Evolutionary conservation across 805 yeast species (phyloP).

Genomic region (Zygosaccharomyces bisporus): DNA sequence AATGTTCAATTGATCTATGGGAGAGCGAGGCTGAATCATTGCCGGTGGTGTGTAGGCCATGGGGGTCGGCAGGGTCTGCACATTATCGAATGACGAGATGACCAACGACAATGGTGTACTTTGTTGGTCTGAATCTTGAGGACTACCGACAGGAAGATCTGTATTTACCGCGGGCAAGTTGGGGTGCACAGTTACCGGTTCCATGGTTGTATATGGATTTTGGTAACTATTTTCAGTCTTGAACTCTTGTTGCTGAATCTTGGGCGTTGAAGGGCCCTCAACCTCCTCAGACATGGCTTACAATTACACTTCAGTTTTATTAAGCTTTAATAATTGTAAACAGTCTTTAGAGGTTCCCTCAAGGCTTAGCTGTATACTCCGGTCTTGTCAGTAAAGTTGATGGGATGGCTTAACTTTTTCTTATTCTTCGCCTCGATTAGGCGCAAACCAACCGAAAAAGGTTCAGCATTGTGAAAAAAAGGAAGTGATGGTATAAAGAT

Average conservation of each 20-base stretch:
- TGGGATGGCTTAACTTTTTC: not conserved
- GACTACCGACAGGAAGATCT: slow-evolving; percentile 3
- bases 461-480: not conserved
- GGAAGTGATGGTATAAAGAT: no score
- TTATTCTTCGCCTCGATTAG: not conserved
- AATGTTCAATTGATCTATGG: slow-evolving; percentile 17
- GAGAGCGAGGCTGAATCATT: slow-evolving; percentile 16
- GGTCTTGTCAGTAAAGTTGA: not conserved
- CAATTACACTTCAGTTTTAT: not conserved
- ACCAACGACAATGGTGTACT: slow-evolving; percentile 23
- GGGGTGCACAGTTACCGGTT: not conserved
- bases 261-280: slow-evolving; percentile 20
- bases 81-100: slow-evolving; percentile 25
- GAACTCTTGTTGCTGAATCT: slow-evolving; percentile 22
- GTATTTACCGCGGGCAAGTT: slow-evolving; percentile 2
- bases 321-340: not conserved
- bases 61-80: slow-evolving; percentile 33
- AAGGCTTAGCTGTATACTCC: not conserved
- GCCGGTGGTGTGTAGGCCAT: slow-evolving; percentile 33
- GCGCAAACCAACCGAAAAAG: not conserved
- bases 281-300: slow-evolving; percentile 10
- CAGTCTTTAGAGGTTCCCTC: not conserved
- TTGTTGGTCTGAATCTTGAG: slow-evolving; percentile 1
- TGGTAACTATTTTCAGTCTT: not conserved
- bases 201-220: not conserved